Evolutionary conservation across 371 early-diverging fungal species (phyloP), one percentile per base, ranked within the genome.

Genomic region (Sporodiniella umbellata): DNA sequence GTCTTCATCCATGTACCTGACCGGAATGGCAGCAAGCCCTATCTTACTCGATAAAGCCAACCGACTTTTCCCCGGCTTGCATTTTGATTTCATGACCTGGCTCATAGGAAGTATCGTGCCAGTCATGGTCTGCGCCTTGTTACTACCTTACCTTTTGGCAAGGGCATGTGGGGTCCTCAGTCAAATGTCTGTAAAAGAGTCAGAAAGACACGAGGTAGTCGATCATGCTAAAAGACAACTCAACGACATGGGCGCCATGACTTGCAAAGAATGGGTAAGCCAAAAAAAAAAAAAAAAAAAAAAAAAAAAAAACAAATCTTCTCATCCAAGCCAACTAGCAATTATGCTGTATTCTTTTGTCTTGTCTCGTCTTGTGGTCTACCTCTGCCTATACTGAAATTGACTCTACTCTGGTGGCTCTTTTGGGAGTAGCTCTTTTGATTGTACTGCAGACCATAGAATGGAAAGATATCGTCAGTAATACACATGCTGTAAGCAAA

Each of bases 11-110:
- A 62, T 85, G 64, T 86, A 72, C 60, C 56, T 85, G 22, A 86
- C 85, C 2, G 84, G 70, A 8, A 86, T 85, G 84, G 87, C 87
- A 3, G 70, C 84, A 2, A 86, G 86, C 51, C 86, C 87, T 14
- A 70, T 86, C 31, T 75, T 86, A 0, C 51, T 79, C n/a, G 63
- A 60, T 35, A 78, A 79, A 53, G 80, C 82, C 0, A 56, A 56
- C 7, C 56, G 64, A 24, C 53, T 84, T 8, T 83, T 75, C 42
- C 69, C 70, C 1, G 66, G 71, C 2, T 52, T 84, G 12, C 67
- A 80, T 7, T 84, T 83, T 63, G 66, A 71, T 11, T 86, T 85
- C 57, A 45, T 79, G 37, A 69, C 75, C 8, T 86, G 87, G 87
- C 21, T 80, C 0, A 45, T 54, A 11, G 85, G 85, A 12, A 78